Percentiles rank a stretch among this genome's conserved stretches.
phyloP scores from a whole-genome alignment of 139 green algal species.

The Closterium sp. region DNA sequence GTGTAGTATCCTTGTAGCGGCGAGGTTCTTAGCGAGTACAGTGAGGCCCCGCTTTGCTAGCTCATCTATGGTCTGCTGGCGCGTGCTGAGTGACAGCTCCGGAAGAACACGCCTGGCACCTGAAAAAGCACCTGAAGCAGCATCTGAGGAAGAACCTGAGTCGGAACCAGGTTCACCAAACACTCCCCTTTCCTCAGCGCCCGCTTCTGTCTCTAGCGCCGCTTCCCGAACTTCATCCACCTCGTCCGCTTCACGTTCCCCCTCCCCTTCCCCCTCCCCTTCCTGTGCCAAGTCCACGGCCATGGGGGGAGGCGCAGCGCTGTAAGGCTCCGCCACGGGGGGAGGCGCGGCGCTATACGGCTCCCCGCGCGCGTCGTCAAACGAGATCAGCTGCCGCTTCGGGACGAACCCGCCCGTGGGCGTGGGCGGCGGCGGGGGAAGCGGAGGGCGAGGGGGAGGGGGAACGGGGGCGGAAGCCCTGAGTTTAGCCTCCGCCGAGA shows the following conservation, averaged over 20 bases:
- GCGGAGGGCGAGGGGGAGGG: too few species aligned
- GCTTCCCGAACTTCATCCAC: not conserved
- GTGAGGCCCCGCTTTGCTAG: not conserved
- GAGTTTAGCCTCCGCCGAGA: not conserved
- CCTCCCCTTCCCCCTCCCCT: not conserved
- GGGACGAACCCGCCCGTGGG: not conserved
- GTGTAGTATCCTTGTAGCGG: not conserved
- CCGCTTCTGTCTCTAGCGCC: not conserved
- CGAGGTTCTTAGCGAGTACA: not conserved
- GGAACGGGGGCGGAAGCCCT: too few species aligned
- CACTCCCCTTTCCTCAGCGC: too few species aligned
- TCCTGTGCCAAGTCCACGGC: not conserved
- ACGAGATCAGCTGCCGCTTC: not conserved
- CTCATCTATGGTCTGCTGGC: not conserved
- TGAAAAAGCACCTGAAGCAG: not conserved
- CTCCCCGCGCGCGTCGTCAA: not conserved
- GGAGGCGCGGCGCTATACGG: not conserved
- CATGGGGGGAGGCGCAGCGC: not conserved
- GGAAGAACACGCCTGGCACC: not conserved
- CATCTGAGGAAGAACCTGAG: too few species aligned
- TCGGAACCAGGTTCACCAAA: too few species aligned
- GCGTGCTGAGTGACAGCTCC: not conserved
- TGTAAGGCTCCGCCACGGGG: not conserved
- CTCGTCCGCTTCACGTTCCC: not conserved
- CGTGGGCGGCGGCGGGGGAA: not conserved